Base-by-base conservation (phyloP, 495 filamentous ascomycete genomes). In the Aspergillus egyptiacus region DNA sequence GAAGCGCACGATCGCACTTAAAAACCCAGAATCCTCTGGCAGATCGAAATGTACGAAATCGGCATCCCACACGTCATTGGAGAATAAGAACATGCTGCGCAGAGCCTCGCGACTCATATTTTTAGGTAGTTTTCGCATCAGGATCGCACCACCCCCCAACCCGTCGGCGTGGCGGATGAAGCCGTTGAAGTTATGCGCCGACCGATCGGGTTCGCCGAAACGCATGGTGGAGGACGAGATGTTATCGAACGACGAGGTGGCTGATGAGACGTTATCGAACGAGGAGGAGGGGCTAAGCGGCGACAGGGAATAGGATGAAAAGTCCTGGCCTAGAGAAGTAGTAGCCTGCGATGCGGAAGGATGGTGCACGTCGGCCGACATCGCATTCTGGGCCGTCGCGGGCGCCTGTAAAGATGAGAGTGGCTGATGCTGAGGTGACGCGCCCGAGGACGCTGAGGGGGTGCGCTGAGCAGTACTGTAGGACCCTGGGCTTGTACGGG, bases 61-160 rank as follows among this genome's bases (percentile, higher is more conserved):
- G 41, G 82, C 78, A 54, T 84, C 79, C 42, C 88, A 67, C 25
- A 94, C 75, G 43, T 91, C 89, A 59, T 93, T 87, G 20, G 88
- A 86, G 62, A 90, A 94, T 11, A 93, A 72, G 13, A 94, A 75
- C 83, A 96, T 90, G 53, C 84, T 78, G 51, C 84, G 81, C 50
- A 95, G 70, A 31, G 79, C 76, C 48, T 91, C 85, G 46, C 82
- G 74, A 41, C 78, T 82, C 15, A 81, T 91, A 57, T 84, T 87
- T 44, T 72, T 62, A 6, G 90, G 86, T 0, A 96, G 76, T 57
- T 82, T 85, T 53, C 86, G 86, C 68, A 96, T 84, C 40, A 87
- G 64, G 44, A 81, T 82, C 63, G 72, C 76, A 57, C 68, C 69
- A 45, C 66, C 67, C 13, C 55, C 75, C 55, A 64, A 60, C 38